phyloP scores from a whole-genome alignment of 1,284 basidiomycete genomes.

The Fomitopsis palustris region DNA sequence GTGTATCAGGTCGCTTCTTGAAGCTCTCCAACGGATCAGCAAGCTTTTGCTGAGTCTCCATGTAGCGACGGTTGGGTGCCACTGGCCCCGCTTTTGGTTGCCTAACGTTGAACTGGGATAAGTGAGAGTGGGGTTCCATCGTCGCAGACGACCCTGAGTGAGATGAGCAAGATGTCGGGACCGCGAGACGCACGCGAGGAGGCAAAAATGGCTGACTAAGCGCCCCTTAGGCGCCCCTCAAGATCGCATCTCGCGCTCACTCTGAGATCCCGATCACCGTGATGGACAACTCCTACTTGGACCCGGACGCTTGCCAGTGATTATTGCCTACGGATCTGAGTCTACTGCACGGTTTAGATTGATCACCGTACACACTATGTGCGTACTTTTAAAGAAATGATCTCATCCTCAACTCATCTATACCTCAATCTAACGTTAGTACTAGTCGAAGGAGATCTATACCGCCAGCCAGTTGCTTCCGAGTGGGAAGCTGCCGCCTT shows the following conservation, averaged over 20 bases:
- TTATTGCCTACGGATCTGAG: too few relatives aligned
- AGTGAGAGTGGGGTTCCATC: constrained; percentile 76
- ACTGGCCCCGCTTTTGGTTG: constrained; percentile 62
- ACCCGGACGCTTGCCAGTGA: too few relatives aligned
- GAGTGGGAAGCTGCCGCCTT: too few relatives aligned
- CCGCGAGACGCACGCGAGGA: neutral
- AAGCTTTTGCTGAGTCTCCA: constrained; percentile 39
- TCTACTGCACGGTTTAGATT: too few relatives aligned
- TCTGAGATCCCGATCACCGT: neutral
- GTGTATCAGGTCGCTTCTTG: constrained; percentile 34
- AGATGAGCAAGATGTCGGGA: neutral
- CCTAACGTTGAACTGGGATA: constrained; percentile 69
- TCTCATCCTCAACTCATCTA: too few relatives aligned
- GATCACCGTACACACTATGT: too few relatives aligned
- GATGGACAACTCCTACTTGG: neutral
- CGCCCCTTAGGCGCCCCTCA: neutral
- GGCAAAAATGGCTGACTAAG: constrained; percentile 26
- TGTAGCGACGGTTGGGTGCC: constrained; percentile 38
- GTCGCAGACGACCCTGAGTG: neutral
- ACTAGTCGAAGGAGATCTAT: too few relatives aligned
- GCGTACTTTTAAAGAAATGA: too few relatives aligned
- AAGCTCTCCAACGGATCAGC: constrained; percentile 38
- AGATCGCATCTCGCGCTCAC: neutral
- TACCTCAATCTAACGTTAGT: too few relatives aligned
- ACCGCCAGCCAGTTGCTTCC: too few relatives aligned